Conservation (phyloP, 2,329 filamentous ascomycete species). For the Cytospora piceae region DNA sequence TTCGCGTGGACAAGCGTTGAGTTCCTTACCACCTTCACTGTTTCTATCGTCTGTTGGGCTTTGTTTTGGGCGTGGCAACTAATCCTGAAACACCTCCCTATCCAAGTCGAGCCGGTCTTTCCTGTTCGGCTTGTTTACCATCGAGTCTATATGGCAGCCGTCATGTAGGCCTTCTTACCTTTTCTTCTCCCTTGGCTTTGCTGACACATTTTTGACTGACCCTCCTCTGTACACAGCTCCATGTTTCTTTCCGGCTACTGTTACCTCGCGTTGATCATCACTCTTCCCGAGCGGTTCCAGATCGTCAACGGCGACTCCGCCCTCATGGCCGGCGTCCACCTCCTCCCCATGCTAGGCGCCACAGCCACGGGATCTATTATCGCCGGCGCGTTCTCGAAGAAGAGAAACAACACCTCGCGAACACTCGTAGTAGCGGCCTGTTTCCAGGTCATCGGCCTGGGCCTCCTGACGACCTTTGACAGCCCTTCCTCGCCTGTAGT, state of each 20-base stretch:
- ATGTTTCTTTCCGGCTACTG: constrained; percentile 61
- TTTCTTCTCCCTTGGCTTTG: no score
- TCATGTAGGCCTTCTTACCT: constrained; percentile 47
- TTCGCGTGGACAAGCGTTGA: constrained; percentile 55
- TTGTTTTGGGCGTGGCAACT: constrained; percentile 57
- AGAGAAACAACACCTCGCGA: constrained; percentile 56
- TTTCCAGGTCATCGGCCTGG: constrained; percentile 57
- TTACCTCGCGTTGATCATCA: constrained; percentile 61
- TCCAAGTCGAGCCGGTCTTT: constrained; percentile 57
- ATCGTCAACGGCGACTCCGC: constrained; percentile 58
- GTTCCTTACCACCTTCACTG: constrained; percentile 53
- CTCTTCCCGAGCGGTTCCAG: constrained; percentile 63
- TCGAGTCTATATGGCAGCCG: constrained; percentile 54
- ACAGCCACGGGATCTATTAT: constrained; percentile 61
- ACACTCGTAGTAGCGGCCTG: constrained; percentile 54
- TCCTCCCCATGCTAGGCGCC: constrained; percentile 61
- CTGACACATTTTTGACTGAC: not conserved
- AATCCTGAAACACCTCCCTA: constrained; percentile 44
- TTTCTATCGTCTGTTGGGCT: constrained; percentile 53
- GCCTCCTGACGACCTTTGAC: constrained; percentile 52
- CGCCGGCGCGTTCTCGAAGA: constrained; percentile 57
- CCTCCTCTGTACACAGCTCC: constrained; percentile 43
- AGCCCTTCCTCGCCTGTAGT: constrained; percentile 39
- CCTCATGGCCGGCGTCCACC: constrained; percentile 58
- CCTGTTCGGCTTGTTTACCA: constrained; percentile 52